Evolutionary conservation across 495 filamentous ascomycete species (phyloP), one percentile per base, ranked within the genome.

Genomic region (Podospora australis): DNA sequence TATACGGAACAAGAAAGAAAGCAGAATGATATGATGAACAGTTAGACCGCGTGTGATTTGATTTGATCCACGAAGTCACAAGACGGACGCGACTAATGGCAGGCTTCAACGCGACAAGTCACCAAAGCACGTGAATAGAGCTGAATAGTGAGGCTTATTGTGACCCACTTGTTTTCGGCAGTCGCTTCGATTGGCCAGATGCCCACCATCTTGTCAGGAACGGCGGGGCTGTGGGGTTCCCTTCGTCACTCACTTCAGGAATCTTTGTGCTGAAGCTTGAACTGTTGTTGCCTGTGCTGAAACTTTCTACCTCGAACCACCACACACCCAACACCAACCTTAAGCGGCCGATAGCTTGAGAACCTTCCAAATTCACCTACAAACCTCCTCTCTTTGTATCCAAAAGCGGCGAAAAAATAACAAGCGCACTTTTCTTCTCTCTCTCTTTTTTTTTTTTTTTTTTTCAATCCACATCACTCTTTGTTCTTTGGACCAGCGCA

Each of bases 71-170:
- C n/a, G n/a, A n/a, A n/a, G n/a, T n/a, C n/a, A n/a, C n/a, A n/a
- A n/a, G n/a, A n/a, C n/a, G n/a, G 41, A 53, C 52, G 51, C 52
- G 47, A 45, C 44, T 24, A 10, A 20, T 24, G 7, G 35, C 46
- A 24, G 28, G 6, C 16, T 32, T 4, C 42, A 21, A 48, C 57
- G 51, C 46, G 48, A 42, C 24, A 25, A 38, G 40, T 35, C 54
- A 50, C 54, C 57, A 54, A 24, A 46, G 17, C 54, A 60, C 57
- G 54, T 57, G 51, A 39, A 49, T 34, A 17, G 4, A 6, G 11
- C 22, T 16, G 22, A 25, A 13, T 24, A 13, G 7, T 44, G 21
- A 14, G 34, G 21, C 8, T 23, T 11, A 23, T 10, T 20, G 24
- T 32, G 26, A 17, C n/a, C 26, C 26, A 19, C 43, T 24, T 7